Evolutionary conservation across 371 early-diverging fungal genomes (phyloP), one percentile per base, ranked within the genome.

Genomic region (Mortierella polycephala): DNA sequence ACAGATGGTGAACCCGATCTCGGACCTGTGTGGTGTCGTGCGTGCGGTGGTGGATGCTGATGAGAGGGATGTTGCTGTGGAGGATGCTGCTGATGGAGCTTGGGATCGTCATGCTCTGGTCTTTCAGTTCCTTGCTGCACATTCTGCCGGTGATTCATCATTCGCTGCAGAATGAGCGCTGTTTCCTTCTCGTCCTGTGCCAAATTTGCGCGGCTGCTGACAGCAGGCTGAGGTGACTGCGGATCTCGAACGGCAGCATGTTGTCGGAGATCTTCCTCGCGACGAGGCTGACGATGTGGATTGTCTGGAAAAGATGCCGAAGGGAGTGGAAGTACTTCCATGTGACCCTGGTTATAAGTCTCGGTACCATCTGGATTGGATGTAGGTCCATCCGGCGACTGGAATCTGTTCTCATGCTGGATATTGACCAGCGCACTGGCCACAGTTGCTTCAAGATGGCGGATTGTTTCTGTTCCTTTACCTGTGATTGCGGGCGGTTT

Each of bases 361-460:
- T 67, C 67, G 12, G 9, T 41, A 40, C 10, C 45, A 40, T 70
- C 59, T 13, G 47, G 14, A 39, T 50, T 57, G 14, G 59, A 20
- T 39, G 50, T 42, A 1, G 57, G 30, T 30, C 30, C 12, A 4
- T 64, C 65, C 3, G 64, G 64, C 13, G 75, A 61, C n/a, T 66
- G 67, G n/a, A 64, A 64, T 18, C 53, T 51, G 20, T 62, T 61
- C 23, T 65, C 64, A 46, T 75, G 70, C n/a, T 70, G 76, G 52
- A 76, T 67, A 37, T 63, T 65, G 47, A 76, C 71, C 18, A 76
- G 51, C 2, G 71, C 67, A 46, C 54, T 63, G 1, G 76, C 76
- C 6, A 71, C 76, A 7, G 45, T 68, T 5, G 65, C 67, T 50
- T 75, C 76, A 7, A 71, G 39, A 47, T 60, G 64, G 0, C 64